Percentiles rank a stretch among this genome's conserved stretches.
phyloP scores from a whole-genome alignment of 345 rosid species.

The Eucalyptus decipiens region DNA sequence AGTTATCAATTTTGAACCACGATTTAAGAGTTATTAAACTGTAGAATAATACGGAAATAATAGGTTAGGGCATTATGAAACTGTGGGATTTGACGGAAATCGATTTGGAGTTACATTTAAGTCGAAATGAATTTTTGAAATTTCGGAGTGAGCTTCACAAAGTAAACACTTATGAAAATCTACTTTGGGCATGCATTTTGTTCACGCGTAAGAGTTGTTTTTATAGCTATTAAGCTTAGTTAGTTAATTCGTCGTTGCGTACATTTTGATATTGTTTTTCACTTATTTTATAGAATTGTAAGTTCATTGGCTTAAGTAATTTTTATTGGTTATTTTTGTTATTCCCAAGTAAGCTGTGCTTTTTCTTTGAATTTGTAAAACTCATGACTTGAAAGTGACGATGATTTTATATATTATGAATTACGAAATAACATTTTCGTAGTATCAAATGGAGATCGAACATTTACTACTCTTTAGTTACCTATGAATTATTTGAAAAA shows the following conservation, averaged over 20 bases:
- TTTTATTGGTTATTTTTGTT: too few species aligned
- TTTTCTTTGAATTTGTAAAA: too few species aligned
- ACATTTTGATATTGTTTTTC: too few species aligned
- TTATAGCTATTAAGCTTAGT: background rate
- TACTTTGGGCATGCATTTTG: background rate
- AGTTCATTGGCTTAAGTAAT: background rate
- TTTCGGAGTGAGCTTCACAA: background rate
- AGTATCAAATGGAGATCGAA: background rate
- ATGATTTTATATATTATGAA: too few species aligned
- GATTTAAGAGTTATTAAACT: background rate
- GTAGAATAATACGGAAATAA: background rate
- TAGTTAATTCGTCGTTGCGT: too few species aligned
- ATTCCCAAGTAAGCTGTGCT: background rate
- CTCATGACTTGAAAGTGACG: background rate
- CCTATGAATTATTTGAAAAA: background rate
- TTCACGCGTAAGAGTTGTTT: too few species aligned
- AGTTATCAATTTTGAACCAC: too few species aligned
- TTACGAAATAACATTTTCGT: background rate
- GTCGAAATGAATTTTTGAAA: too few species aligned
- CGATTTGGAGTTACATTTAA: too few species aligned
- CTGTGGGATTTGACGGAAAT: background rate
- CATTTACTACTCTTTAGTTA: background rate
- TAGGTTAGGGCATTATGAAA: background rate
- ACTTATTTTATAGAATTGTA: too few species aligned
- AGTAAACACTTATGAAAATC: too few species aligned